These are phyloP conservation scores for Phytophthora aleatoria DNA, from an alignment of 352 stramenopile genomes.

Conservation along the genomic window DNA sequence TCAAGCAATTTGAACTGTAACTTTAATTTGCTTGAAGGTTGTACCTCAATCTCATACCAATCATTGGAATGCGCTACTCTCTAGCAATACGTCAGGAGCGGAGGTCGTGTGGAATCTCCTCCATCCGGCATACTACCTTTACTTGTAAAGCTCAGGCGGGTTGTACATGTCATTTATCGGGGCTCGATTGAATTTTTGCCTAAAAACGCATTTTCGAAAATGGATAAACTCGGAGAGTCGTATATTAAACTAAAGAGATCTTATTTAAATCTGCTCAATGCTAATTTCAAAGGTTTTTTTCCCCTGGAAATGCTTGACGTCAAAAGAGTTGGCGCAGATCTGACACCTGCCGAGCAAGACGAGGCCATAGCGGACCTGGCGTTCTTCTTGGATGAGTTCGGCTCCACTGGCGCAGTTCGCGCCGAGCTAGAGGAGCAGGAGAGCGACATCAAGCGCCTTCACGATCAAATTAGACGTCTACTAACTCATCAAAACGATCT, in stretches of 20 bases:
- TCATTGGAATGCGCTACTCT: too few relatives aligned
- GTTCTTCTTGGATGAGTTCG: constrained; percentile 22
- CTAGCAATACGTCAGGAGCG: too few relatives aligned
- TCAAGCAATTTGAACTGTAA: too few relatives aligned
- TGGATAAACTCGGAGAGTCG: neutral
- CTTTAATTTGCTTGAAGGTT: too few relatives aligned
- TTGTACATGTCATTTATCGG: too few relatives aligned
- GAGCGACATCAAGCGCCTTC: constrained; percentile 1
- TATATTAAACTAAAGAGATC: neutral
- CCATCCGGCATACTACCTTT: too few relatives aligned
- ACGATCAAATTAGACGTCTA: neutral
- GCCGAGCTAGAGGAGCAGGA: neutral
- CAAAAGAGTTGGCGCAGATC: neutral
- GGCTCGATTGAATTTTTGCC: too few relatives aligned
- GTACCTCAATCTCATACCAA: too few relatives aligned
- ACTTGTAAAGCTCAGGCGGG: too few relatives aligned
- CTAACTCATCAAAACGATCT: neutral
- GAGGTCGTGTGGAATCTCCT: too few relatives aligned
- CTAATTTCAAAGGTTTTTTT: neutral
- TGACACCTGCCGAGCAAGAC: constrained; percentile 9
- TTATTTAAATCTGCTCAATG: too few relatives aligned
- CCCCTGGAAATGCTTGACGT: constrained; percentile 2
- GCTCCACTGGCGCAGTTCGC: constrained; percentile 15
- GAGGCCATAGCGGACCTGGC: constrained; percentile 7
- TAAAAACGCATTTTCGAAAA: too few relatives aligned